Base-by-base conservation (phyloP, 805 yeast species). In the Candida dendrica region DNA sequence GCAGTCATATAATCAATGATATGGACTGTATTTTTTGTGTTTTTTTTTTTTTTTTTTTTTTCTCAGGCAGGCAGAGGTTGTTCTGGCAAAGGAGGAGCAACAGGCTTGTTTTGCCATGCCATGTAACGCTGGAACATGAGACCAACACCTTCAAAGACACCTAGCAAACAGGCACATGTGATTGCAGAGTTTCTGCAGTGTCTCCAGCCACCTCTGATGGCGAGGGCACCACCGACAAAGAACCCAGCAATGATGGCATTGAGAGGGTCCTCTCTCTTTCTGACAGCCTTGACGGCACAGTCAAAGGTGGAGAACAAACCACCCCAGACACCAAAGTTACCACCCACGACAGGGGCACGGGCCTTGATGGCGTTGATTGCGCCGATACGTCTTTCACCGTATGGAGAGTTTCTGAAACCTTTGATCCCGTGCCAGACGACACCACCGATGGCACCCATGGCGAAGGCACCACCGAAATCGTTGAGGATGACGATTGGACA, bases 301-400 rank as follows among this genome's bases (percentile, higher is more conserved):
- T 93, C 98, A 60, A 81, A 93, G 13, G 95, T 84, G 29, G 97
- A 88, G 62, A 93, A 93, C 55, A 93, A 71, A 47, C 98, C 98
- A 74, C 98, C 98, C 98, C 98, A 93, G 33, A 87, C 95, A 70
- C 98, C 98, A 59, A 93, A 91, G 67, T 93, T 93, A 60, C 98
- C 98, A 52, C 98, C 98, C 42, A 91, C 89, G 39, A 91, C 96
- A 33, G 99, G 99, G 2, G 97, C 98, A 65, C 98, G 78, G 40
- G 96, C 87, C 61, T 88, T 88, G 54, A 93, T 84, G 33, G 98
- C 97, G 34, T 86, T 72, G 42, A 91, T 61, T 17, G 96, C 86
- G 43, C 98, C 98, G 45, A 77, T 65, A 57, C 95, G 75, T 69
- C 98, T 80, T 68, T 93, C 98, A 46, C 98, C 98, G 53, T 82